Conservation (phyloP, 2,329 filamentous ascomycete genomes). For the Neonectria faginata region DNA sequence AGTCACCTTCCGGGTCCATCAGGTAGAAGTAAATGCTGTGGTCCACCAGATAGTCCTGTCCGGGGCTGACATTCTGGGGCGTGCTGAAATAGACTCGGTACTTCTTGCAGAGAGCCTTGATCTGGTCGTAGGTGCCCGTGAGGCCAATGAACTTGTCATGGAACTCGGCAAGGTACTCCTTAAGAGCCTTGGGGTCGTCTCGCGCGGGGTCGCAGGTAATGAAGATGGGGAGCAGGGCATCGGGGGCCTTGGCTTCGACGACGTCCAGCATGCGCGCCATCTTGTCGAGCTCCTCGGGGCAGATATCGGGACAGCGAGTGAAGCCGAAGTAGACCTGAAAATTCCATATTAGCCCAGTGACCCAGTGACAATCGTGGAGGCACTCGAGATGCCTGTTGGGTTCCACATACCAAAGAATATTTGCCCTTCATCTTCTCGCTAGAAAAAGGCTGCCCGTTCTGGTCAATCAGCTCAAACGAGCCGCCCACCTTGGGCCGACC, state of each 20-base stretch:
- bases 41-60: constrained; percentile 96
- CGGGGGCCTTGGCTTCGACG: constrained; percentile 64
- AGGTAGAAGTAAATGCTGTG: constrained; percentile 99
- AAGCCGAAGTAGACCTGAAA: constrained; percentile 96
- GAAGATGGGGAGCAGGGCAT: constrained; percentile 80
- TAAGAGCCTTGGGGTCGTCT: constrained; percentile 86
- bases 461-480: constrained; percentile 82
- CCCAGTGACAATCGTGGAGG: background rate
- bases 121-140: constrained; percentile 92
- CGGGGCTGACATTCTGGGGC: constrained; percentile 85
- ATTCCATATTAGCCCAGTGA: constrained; percentile 17
- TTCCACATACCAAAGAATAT: constrained; percentile 76
- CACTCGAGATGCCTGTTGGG: background rate
- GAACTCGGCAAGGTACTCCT: constrained; percentile 90
- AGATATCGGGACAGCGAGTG: constrained; percentile 98
- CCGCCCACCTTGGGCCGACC: constrained; percentile 95
- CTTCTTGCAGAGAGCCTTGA: constrained; percentile 93
- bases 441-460: constrained; percentile 82
- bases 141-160: constrained; percentile 87
- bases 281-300: constrained; percentile 98
- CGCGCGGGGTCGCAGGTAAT: constrained; percentile 95
- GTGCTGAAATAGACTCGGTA: constrained; percentile 99
- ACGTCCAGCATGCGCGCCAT: constrained; percentile 96
- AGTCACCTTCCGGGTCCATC: constrained; percentile 98
- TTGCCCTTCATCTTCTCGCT: constrained; percentile 87